phyloP scores from a whole-genome alignment of 2,329 filamentous ascomycete genomes.

The Diaporthe eres region DNA sequence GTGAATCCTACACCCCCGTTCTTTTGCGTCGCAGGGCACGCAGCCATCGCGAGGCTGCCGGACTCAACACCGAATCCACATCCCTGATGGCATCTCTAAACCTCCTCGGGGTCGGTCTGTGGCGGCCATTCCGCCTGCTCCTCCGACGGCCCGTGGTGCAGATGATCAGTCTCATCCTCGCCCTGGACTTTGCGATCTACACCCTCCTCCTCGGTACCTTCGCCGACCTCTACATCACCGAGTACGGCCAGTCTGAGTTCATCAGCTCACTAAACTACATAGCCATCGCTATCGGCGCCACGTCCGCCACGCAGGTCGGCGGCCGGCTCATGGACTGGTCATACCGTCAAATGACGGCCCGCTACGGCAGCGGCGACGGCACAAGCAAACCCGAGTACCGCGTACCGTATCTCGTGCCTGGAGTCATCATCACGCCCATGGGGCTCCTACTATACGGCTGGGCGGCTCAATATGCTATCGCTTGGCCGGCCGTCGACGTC shows the following conservation, averaged over 20 bases:
- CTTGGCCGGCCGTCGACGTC: conserved; percentile 71
- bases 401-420: conserved; percentile 47
- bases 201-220: conserved; percentile 70
- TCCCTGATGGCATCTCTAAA: conserved; percentile 10
- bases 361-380: conserved; percentile 28
- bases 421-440: conserved; percentile 58
- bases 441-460: conserved; percentile 67
- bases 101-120: conserved; percentile 51
- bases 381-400: conserved; percentile 41
- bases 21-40: conserved; percentile 39
- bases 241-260: conserved; percentile 63
- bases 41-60: not conserved
- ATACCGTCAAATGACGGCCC: conserved; percentile 47
- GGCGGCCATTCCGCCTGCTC: conserved; percentile 63
- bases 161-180: conserved; percentile 63
- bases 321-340: conserved; percentile 47
- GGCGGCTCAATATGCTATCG: conserved; percentile 55
- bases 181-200: conserved; percentile 67
- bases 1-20: conserved; percentile 56
- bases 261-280: conserved; percentile 66
- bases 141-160: conserved; percentile 65
- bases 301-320: conserved; percentile 61
- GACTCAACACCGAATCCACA: conserved; percentile 30
- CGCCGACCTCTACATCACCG: conserved; percentile 60
- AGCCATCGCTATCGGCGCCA: conserved; percentile 68